Conservation (phyloP, 768 basidiomycete genomes). For the Ephemerocybe angulata region DNA sequence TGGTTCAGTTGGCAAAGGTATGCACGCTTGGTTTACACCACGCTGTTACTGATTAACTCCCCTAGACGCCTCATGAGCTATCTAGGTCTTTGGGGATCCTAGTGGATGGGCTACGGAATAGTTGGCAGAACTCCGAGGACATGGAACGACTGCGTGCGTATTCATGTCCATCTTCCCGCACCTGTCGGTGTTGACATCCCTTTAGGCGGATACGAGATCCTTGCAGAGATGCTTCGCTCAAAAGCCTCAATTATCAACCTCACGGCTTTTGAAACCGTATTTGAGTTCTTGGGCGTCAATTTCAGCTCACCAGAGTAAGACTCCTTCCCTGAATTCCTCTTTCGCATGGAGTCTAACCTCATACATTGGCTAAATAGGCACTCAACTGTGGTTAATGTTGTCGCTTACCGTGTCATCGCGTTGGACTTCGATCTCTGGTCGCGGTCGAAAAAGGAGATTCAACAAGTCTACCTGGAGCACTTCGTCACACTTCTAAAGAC, state of each 20-base stretch:
- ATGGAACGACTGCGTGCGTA: constrained; percentile 82
- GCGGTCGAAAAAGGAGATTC: constrained; percentile 64
- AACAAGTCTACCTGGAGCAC: constrained; percentile 75
- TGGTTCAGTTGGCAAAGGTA: constrained; percentile 77
- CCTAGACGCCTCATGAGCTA: constrained; percentile 71
- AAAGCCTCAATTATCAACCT: constrained; percentile 77
- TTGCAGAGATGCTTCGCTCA: constrained; percentile 65
- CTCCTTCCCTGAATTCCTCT: neutral
- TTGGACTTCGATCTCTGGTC: constrained; percentile 93
- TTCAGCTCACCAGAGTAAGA: constrained; percentile 78
- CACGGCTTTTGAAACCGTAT: constrained; percentile 76
- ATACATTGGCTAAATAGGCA: constrained; percentile 38
- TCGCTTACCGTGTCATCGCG: constrained; percentile 79
- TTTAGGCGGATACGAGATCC: constrained; percentile 83
- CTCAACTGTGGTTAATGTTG: constrained; percentile 78
- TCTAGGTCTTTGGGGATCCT: constrained; percentile 70
- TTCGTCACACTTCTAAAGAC: constrained; percentile 69
- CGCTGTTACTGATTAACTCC: neutral
- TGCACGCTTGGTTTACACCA: constrained; percentile 16
- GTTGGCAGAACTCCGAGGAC: constrained; percentile 93
- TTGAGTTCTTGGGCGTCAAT: constrained; percentile 84
- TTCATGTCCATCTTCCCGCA: neutral
- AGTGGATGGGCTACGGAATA: constrained; percentile 73
- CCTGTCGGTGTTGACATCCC: neutral
- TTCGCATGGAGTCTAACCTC: neutral